Base-by-base conservation (phyloP, 768 basidiomycete species). In the Amanita molliuscula region DNA sequence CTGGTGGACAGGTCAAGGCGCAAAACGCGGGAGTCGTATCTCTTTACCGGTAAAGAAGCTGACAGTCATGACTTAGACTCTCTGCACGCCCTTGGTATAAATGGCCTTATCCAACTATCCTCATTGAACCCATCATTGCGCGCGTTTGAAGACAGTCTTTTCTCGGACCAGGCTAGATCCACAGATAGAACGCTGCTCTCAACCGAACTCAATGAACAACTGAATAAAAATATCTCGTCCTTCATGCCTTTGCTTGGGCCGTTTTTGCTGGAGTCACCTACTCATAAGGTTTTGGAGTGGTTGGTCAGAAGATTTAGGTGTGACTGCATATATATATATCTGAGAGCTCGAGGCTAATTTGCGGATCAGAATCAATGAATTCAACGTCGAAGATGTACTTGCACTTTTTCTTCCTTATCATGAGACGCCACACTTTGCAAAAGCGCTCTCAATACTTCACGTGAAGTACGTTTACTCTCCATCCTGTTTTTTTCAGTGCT, bases 321-420 rank as follows among this genome's bases (percentile, higher is more conserved):
- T 36, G 79, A 58, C 7, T 9, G 15, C n/a, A n/a, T n/a, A n/a
- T 1, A n/a, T 44, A n/a, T 6, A 16, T 2, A 16, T 18, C 44
- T 36, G 29, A 34, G 50, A 28, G 47, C 57, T 33, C 40, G 51
- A 40, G 10, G 55, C 34, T 29, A 11, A 9, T 48, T 21, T 9
- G 3, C 2, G 15, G 8, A 18, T 38, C 58, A 97, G 95, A 62
- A 80, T 97, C 23, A 77, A 97, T 60, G 93, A 98, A 62, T 92
- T 97, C 70, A 96, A 98, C 59, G 74, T 94, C 48, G 77, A 84
- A 48, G 74, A 77, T 20, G 61, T 93, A 23, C 73, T 98, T 5
- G 67, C 82, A 6, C 70, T 92, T 20, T 98, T 98, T 66, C 68
- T 97, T 26, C 96, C 96, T 0, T 97, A 95, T 61, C 92, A 98